A percentile compares a stretch with the other conserved stretches of the same genome.
These are phyloP conservation scores for Gymnopus androsaceus DNA, from an alignment of 1,284 basidiomycete genomes.

Conservation along the genomic window DNA sequence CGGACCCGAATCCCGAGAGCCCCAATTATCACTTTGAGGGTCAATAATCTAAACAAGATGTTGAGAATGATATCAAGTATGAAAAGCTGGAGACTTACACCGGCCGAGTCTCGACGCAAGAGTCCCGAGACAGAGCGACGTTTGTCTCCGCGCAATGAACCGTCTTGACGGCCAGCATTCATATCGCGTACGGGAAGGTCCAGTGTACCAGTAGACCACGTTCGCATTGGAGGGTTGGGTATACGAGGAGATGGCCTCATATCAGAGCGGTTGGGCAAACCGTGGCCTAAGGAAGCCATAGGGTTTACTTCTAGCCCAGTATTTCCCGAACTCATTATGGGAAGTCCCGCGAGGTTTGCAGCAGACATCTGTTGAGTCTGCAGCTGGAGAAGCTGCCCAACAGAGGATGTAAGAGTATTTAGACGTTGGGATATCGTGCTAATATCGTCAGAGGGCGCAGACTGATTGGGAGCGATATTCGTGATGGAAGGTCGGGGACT, in stretches of 20 bases:
- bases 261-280: conserved; percentile 63
- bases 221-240: conserved; percentile 71
- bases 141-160: conserved; percentile 56
- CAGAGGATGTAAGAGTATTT: conserved; percentile 82
- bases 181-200: conserved; percentile 67
- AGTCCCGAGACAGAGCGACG: conserved; percentile 71
- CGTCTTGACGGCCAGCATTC: conserved; percentile 39
- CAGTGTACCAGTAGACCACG: conserved; percentile 78
- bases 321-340: conserved; percentile 46
- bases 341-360: conserved; percentile 40
- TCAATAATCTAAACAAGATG: conserved; percentile 46
- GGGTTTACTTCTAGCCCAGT: conserved; percentile 50
- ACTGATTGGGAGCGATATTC: conserved; percentile 69
- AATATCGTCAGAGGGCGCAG: conserved; percentile 68
- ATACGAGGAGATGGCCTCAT: conserved; percentile 56
- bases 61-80: conserved; percentile 13
- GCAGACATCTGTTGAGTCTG: conserved; percentile 68
- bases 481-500: conserved; percentile 62
- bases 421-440: conserved; percentile 77
- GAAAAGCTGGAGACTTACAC: conserved; percentile 47
- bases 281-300: conserved; percentile 52
- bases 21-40: conserved; percentile 52
- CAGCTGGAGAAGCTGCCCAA: conserved; percentile 78
- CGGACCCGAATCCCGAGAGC: conserved; percentile 75
- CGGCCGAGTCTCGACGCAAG: conserved; percentile 73